phyloP scores from a whole-genome alignment of 1,139 yeast genomes.

The Diutina sp. region DNA sequence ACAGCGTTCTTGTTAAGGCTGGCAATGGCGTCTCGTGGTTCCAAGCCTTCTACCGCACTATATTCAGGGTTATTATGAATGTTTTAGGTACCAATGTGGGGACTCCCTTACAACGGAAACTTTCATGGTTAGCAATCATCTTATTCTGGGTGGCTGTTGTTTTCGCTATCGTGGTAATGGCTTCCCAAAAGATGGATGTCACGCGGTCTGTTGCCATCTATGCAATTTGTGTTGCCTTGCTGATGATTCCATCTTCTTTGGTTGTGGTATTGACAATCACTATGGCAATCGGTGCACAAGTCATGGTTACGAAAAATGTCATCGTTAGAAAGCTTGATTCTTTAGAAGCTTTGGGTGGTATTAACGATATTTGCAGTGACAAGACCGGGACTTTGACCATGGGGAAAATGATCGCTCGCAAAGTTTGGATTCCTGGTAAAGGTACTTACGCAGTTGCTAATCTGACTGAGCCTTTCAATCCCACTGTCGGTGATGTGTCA shows the following conservation, averaged over 20 bases:
- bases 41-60: slow-evolving; percentile 5
- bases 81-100: slow-evolving; percentile 68
- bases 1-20: slow-evolving; percentile 3
- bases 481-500: slow-evolving; percentile 46
- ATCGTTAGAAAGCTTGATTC: slow-evolving; percentile 72
- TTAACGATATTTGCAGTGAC: slow-evolving; percentile 73
- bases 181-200: slow-evolving; percentile 56
- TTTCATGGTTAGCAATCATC: slow-evolving; percentile 61
- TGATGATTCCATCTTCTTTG: slow-evolving; percentile 76
- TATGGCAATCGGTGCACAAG: slow-evolving; percentile 78
- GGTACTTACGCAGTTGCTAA: slow-evolving; percentile 54
- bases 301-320: slow-evolving; percentile 60
- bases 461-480: slow-evolving; percentile 63
- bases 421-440: slow-evolving; percentile 61
- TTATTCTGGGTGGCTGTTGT: slow-evolving; percentile 62
- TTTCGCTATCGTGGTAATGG: slow-evolving; percentile 73
- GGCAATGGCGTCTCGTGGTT: slow-evolving; percentile 4
- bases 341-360: slow-evolving; percentile 69
- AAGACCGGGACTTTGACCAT: slow-evolving; percentile 76
- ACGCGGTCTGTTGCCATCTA: slow-evolving; percentile 65
- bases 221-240: slow-evolving; percentile 74
- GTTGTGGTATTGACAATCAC: slow-evolving; percentile 75
- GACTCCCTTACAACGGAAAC: slow-evolving; percentile 58
- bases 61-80: slow-evolving; percentile 23
- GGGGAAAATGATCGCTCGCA: slow-evolving; percentile 65